phyloP scores from a whole-genome alignment of 2,329 filamentous ascomycete genomes.

The Monilinia laxa region DNA sequence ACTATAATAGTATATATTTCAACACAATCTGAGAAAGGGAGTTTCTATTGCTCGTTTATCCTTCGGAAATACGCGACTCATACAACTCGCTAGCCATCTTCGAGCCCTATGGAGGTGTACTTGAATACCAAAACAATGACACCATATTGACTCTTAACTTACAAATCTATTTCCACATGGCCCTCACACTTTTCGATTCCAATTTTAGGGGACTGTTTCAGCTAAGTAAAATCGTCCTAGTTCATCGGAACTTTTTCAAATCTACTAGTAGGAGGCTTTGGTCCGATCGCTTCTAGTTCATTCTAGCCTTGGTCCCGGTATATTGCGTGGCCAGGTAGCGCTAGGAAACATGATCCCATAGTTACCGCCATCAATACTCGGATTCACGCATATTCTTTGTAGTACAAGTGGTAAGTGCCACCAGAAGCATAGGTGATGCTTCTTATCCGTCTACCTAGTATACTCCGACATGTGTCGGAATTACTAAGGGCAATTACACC shows the following conservation, averaged over 20 bases:
- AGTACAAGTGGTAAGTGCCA: slow-evolving; percentile 6
- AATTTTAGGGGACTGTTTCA: not conserved
- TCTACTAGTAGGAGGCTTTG: not conserved
- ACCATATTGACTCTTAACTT: not conserved
- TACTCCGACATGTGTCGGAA: not conserved
- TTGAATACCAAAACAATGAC: not conserved
- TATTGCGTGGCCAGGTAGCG: not conserved
- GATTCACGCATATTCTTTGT: not conserved
- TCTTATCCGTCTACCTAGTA: not conserved
- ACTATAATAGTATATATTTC: not conserved
- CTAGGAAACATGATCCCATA: not conserved
- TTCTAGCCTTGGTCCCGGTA: not conserved
- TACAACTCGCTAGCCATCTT: not conserved
- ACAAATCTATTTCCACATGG: not conserved
- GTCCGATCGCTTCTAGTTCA: not conserved
- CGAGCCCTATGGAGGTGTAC: not conserved
- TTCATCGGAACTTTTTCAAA: slow-evolving; percentile 5
- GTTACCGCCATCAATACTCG: not conserved
- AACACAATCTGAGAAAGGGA: not conserved
- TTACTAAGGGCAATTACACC: not conserved
- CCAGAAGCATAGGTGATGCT: not conserved
- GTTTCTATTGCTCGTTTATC: not conserved
- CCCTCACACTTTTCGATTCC: not conserved
- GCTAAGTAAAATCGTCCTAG: not conserved
- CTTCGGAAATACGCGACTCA: not conserved